Evolutionary conservation across 2,329 filamentous ascomycete genomes (phyloP), one percentile per base, ranked within the genome.

Genomic region (Huntiella decipiens): DNA sequence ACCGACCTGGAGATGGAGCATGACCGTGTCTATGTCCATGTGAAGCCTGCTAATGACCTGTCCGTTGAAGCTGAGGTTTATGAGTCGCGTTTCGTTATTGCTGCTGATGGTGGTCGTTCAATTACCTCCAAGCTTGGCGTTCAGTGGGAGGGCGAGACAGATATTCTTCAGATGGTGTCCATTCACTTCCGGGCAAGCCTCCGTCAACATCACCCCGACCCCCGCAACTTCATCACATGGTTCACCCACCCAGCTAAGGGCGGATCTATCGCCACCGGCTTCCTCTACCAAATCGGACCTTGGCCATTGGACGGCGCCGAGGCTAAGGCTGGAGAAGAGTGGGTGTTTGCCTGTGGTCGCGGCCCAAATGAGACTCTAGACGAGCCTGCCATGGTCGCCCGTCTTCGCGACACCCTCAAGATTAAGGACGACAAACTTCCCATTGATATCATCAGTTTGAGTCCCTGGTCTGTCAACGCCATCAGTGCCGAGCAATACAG

Each of bases 191-290:
- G 22, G n/a, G 32, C 38, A 6, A 16, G 16, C 10, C 16, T 46
- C 5, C 45, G 38, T 32, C 45, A 46, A 28, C 19, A 43, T 15
- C 45, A 46, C 13, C 38, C 33, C 4, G 45, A 46, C 37, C 37
- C 45, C 15, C 38, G 38, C 15, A 46, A 46, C 38, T 46, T 46
- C 32, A 46, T 46, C 33, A 46, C 45, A 2, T 46, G 45, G 37
- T 43, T 46, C 33, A 43, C 38, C 11, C 45, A 46, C 31, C 45
- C 45, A 4, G 45, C 38, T n/a, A 46, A 46, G 38, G 45, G 45
- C 15, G 38, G 45, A 8, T 42, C 38, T 8, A 46, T 46, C 16
- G n/a, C 19, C 32, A 46, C 45, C n/a, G 45, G 45, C 28, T 43
- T 46, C 32, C 17, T 46, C 10, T 46, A 46, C 32, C 44, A 46